Conservation (phyloP, 208 protist genomes). For the Naegleria fowleri region DNA sequence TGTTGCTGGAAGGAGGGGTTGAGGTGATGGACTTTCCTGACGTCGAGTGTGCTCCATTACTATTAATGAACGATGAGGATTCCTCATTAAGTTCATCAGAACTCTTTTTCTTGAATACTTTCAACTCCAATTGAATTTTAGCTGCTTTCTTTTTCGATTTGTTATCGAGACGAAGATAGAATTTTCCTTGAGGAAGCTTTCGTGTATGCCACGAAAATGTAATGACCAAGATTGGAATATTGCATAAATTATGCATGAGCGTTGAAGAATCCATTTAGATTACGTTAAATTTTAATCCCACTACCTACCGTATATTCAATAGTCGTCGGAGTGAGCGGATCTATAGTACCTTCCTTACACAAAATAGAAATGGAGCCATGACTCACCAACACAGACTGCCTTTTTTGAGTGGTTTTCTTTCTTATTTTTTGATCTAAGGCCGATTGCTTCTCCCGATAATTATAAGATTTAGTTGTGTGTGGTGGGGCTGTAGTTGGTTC, state of each 20-base stretch:
- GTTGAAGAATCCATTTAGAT: no score
- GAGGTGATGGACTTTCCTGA: not conserved
- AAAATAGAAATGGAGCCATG: not conserved
- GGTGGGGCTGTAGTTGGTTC: no score
- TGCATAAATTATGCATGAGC: no score
- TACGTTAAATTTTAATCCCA: no score
- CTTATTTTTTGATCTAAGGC: not conserved
- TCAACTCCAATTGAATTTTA: not conserved
- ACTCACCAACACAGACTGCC: not conserved
- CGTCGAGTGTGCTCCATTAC: not conserved
- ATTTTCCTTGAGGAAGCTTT: not conserved
- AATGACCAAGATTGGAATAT: no score
- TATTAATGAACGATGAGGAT: no score
- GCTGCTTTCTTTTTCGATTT: not conserved
- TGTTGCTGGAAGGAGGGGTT: not conserved
- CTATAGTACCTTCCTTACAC: not conserved
- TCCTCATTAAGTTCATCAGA: no score
- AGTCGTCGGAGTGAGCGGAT: not conserved
- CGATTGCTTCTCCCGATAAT: no score
- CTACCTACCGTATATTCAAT: not conserved
- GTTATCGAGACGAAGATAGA: not conserved
- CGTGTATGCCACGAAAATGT: no score
- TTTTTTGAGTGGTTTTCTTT: not conserved
- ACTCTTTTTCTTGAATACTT: not conserved
- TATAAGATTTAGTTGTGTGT: no score